Base-by-base conservation (phyloP, 768 basidiomycete genomes). In the Collybia mongolica region DNA sequence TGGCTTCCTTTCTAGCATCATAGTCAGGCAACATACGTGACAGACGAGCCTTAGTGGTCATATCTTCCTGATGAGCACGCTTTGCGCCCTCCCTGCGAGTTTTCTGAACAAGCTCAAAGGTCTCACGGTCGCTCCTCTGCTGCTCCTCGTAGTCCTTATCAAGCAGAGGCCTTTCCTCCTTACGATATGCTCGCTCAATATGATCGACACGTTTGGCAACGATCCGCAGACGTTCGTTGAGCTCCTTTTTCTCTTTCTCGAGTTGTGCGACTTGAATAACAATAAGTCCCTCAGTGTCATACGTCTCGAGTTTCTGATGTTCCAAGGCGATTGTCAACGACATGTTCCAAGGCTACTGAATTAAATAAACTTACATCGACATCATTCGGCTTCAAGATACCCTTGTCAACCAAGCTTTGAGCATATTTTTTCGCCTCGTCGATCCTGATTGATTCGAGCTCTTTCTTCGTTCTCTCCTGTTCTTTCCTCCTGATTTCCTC, bases 191-290 rank as follows among this genome's bases (percentile, higher is more conserved):
- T 47, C 94, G 92, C 70, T 98, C 96, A 65, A 90, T 66, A 71
- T 99, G 96, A 64, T 98, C 97, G 59, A 98, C 81, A 20, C 94
- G 88, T 72, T 98, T 98, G 32, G 84, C 65, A 39, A 86, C 79
- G 56, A 95, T 82, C 19, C 93, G 86, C 42, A 96, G 77, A 18
- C 88, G 81, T 60, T 93, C 90, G 50, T 77, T 79, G 55, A 91
- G 74, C 57, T 93, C 90, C 60, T 83, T 87, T 78, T 94, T 96
- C 72, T 98, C 95, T 72, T 96, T 97, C 73, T 97, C 97, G 39
- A 98, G 78, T 63, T 98, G 93, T 57, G 93, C 86, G 32, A 97
- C 93, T 66, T 97, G 94, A 57, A 97, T 82, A 24, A 80, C 82
- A 67, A 98, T 87, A 54, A 98, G 81, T 41, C 83, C 83, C 60